Conservation (phyloP, 1,139 yeast genomes). For the Spathaspora sp. region DNA sequence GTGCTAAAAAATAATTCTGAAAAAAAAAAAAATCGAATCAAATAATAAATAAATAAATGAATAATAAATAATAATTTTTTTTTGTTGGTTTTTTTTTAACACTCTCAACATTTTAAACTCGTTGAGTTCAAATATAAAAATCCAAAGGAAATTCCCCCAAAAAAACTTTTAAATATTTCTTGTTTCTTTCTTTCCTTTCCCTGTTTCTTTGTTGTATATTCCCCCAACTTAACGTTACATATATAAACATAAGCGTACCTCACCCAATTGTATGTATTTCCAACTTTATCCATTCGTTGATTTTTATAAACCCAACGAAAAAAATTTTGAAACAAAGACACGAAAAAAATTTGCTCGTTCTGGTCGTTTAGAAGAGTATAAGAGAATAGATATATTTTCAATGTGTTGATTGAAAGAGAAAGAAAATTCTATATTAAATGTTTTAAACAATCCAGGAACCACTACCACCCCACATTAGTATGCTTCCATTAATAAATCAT, state of each 20-base stretch:
- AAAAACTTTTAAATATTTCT: background rate
- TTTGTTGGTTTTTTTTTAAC: background rate
- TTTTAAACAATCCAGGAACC: background rate
- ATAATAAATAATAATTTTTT: conserved; percentile 1
- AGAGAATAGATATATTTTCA: background rate
- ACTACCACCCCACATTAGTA: background rate
- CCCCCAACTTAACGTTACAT: background rate
- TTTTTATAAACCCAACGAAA: background rate
- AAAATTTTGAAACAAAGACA: background rate
- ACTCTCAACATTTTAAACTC: background rate
- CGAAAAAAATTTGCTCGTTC: background rate
- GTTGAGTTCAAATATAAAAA: background rate
- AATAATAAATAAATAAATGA: conserved; percentile 1
- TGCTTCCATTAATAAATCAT: too few species aligned
- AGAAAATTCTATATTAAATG: background rate
- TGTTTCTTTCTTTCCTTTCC: background rate
- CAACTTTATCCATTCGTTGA: background rate
- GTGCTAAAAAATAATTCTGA: background rate
- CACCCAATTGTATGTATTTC: background rate
- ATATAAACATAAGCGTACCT: background rate
- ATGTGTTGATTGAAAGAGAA: background rate
- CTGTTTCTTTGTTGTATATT: background rate
- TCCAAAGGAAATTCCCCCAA: background rate
- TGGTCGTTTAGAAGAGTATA: background rate
- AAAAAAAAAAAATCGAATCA: background rate